A percentile compares a stretch with the other conserved stretches of the same genome.
phyloP scores from a whole-genome alignment of 257 asterid species.

The Solanum sejunctum region DNA sequence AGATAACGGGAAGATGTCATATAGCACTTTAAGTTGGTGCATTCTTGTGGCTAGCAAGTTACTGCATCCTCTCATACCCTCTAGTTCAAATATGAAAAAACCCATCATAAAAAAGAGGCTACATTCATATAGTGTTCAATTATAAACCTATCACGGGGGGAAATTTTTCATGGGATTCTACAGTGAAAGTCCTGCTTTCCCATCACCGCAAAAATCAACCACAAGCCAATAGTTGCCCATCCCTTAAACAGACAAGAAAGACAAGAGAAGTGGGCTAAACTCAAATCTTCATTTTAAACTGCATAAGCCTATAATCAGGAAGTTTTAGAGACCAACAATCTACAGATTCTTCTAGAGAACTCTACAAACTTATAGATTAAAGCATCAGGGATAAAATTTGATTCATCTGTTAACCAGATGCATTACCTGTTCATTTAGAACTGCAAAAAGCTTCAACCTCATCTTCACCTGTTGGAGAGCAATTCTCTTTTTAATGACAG shows the following conservation, averaged over 20 bases:
- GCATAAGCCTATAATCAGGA: background rate
- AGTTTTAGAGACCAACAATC: background rate
- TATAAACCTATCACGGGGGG: background rate
- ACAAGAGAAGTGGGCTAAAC: background rate
- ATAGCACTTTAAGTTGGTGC: background rate
- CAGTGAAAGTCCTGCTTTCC: background rate
- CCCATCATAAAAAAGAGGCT: background rate
- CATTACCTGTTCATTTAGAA: constrained; percentile 62
- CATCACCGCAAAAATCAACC: background rate
- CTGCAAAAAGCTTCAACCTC: constrained; percentile 45
- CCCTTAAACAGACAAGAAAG: background rate
- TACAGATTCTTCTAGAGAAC: background rate
- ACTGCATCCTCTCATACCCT: background rate
- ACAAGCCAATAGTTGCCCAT: background rate
- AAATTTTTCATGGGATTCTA: background rate
- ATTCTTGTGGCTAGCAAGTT: background rate
- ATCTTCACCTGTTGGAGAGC: constrained; percentile 54
- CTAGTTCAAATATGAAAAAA: background rate
- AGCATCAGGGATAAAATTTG: background rate
- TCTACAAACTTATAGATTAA: background rate
- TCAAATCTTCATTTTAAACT: background rate
- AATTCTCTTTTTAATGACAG: constrained; percentile 43
- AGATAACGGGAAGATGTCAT: background rate
- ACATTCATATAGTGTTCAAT: background rate
- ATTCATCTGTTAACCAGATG: background rate